Evolutionary conservation across 345 rosid species (phyloP).

Genomic region (Luvunga scandens): DNA sequence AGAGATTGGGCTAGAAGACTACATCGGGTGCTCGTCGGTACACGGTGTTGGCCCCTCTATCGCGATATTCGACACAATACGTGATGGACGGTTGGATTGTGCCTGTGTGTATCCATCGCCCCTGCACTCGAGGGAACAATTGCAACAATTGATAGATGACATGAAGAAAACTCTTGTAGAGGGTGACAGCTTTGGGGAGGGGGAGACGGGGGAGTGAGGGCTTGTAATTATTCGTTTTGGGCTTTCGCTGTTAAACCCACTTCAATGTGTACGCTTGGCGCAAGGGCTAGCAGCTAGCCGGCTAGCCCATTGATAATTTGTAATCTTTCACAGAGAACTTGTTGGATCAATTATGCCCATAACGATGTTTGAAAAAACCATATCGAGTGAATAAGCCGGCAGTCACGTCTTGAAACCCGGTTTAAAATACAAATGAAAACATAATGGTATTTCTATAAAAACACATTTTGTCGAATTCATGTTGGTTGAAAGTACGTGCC

Average conservation of each 20-base stretch:
- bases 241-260: not conserved
- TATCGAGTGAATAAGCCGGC: not conserved
- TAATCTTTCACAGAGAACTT: too few species aligned
- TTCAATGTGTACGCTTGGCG: not conserved
- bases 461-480: too few species aligned
- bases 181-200: not conserved
- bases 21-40: conserved; percentile 58
- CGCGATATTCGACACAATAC: conserved; percentile 60
- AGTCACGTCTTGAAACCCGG: not conserved
- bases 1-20: conserved; percentile 51
- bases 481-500: too few species aligned
- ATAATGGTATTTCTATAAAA: too few species aligned
- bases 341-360: not conserved
- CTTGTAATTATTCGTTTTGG: not conserved
- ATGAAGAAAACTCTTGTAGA: conserved; percentile 54
- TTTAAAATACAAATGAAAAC: not conserved
- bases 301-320: not conserved
- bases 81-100: conserved; percentile 61
- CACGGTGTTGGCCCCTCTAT: conserved; percentile 75
- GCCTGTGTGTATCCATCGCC: conserved; percentile 71
- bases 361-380: not conserved
- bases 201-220: not conserved
- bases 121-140: conserved; percentile 77
- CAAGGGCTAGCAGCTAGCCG: not conserved
- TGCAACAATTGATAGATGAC: conserved; percentile 43